Conservation (phyloP, 139 green algal species). For the Tetraselmis striata region DNA sequence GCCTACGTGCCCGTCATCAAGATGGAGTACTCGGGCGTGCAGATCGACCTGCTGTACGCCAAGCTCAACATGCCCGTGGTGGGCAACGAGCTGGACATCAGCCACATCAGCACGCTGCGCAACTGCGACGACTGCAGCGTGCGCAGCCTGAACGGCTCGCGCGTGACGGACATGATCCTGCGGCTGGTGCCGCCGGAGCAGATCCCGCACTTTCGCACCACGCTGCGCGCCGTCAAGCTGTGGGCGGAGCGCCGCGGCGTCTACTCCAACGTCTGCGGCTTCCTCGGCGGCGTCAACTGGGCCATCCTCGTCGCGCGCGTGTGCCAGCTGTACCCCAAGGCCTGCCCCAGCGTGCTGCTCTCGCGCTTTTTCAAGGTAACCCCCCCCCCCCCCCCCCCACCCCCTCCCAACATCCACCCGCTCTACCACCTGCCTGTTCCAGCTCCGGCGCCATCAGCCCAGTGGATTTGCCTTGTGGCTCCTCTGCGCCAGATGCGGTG, state of each 20-base stretch:
- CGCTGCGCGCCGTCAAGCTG: slow-evolving; percentile 78
- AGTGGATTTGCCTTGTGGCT: too few relatives aligned
- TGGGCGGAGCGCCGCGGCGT: slow-evolving; percentile 81
- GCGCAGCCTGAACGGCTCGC: slow-evolving; percentile 79
- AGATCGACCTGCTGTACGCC: slow-evolving; percentile 91
- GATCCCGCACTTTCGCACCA: slow-evolving; percentile 47
- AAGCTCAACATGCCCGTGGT: slow-evolving; percentile 53
- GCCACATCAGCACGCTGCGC: slow-evolving; percentile 63
- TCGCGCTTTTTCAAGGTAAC: slow-evolving; percentile 80
- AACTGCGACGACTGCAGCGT: slow-evolving; percentile 81
- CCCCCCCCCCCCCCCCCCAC: too few relatives aligned
- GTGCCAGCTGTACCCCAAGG: slow-evolving; percentile 87
- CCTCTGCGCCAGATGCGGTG: too few relatives aligned
- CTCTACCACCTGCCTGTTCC: too few relatives aligned
- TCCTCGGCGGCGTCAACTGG: slow-evolving; percentile 94
- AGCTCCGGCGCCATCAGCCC: too few relatives aligned
- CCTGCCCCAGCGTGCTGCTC: slow-evolving; percentile 50
- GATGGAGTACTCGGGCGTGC: slow-evolving; percentile 82
- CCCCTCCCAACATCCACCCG: too few relatives aligned
- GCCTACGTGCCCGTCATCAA: slow-evolving; percentile 95
- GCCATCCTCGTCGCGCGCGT: slow-evolving; percentile 88
- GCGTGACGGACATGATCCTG: slow-evolving; percentile 85
- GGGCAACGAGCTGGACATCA: slow-evolving; percentile 64
- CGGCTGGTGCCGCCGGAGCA: slow-evolving; percentile 19
- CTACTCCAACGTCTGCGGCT: slow-evolving; percentile 82